Percentiles rank a stretch among this genome's conserved stretches.
Conservation (phyloP, 495 filamentous ascomycete species). For the Neurospora sp. region DNA sequence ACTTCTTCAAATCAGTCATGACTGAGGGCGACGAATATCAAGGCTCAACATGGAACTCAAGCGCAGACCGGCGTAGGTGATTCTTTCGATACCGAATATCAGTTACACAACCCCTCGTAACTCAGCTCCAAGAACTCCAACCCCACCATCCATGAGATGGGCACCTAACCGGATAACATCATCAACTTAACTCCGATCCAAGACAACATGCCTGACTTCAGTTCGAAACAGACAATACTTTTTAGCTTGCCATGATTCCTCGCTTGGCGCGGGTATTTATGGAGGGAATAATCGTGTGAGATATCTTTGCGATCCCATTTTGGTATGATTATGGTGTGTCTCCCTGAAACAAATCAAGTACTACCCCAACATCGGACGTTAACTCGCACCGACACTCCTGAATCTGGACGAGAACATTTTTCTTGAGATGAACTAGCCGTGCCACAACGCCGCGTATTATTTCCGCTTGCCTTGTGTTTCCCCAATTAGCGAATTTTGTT, state of each 20-base stretch:
- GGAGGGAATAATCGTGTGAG: background rate
- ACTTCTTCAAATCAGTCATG: background rate
- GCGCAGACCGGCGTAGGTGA: background rate
- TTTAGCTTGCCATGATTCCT: background rate
- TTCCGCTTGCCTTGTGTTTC: background rate
- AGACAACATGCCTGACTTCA: background rate
- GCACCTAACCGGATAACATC: background rate
- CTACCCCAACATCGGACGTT: background rate
- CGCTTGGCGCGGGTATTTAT: background rate
- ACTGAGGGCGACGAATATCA: background rate
- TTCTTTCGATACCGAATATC: background rate
- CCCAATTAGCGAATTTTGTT: background rate
- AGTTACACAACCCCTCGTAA: background rate
- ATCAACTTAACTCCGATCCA: background rate
- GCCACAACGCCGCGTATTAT: background rate
- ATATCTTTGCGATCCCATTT: background rate
- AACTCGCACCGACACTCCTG: background rate
- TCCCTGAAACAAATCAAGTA: background rate
- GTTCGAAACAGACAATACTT: background rate
- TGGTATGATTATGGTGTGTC: background rate
- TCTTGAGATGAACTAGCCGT: background rate
- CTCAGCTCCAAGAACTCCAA: background rate
- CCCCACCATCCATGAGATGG: background rate
- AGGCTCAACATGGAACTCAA: background rate
- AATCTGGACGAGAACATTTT: background rate